These are phyloP conservation scores for Tritrichomonas foetus DNA, from an alignment of 208 protist species.

Conservation along the genomic window DNA sequence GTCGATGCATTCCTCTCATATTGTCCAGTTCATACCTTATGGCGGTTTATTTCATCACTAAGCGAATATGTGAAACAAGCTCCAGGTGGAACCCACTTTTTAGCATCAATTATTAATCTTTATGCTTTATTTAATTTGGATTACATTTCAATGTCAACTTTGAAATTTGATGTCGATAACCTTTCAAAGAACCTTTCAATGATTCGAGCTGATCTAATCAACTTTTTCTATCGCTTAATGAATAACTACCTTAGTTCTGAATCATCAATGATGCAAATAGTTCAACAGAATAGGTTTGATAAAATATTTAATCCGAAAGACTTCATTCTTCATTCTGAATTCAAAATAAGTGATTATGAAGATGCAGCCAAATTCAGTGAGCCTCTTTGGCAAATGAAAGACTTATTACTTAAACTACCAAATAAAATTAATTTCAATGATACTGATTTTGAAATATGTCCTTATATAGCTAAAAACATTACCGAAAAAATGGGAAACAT, in stretches of 20 bases:
- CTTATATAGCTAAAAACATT: neutral
- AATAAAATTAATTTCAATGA: neutral
- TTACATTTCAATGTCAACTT: neutral
- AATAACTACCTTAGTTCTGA: neutral
- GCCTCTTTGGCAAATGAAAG: neutral
- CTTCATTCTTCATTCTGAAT: neutral
- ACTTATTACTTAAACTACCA: neutral
- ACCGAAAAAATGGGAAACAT: neutral
- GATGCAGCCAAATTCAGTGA: neutral
- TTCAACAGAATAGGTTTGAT: neutral
- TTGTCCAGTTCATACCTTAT: neutral
- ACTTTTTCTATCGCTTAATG: neutral
- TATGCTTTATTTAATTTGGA: neutral
- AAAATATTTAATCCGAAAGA: neutral
- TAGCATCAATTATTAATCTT: neutral
- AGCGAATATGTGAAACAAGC: neutral
- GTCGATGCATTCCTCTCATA: neutral
- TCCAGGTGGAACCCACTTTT: neutral
- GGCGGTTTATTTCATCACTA: neutral
- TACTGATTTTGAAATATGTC: neutral
- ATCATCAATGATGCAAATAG: neutral
- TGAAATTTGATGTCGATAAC: neutral
- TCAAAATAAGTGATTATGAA: neutral
- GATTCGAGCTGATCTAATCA: neutral
- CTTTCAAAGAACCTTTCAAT: neutral